Evolutionary conservation across 371 early-diverging fungal genomes (phyloP).

Genomic region (Mucor lusitanicus): DNA sequence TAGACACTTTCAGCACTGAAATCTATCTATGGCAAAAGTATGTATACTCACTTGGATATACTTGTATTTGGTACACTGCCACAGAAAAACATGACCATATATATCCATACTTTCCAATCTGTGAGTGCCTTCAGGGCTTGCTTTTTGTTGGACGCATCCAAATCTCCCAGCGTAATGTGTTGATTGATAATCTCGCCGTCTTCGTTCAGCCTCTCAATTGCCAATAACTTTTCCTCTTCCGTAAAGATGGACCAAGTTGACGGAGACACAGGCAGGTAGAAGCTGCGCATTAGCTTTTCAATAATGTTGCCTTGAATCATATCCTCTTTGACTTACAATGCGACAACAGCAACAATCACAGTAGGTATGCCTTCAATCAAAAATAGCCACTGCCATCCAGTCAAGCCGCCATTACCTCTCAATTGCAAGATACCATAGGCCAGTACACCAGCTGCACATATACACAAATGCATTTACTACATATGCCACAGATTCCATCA

Average conservation of each 20-base stretch:
- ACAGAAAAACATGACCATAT: constrained; percentile 55
- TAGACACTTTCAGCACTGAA: background rate
- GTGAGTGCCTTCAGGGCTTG: constrained; percentile 40
- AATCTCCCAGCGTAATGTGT: constrained; percentile 38
- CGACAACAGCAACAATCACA: constrained; percentile 35
- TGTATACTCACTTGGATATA: constrained; percentile 49
- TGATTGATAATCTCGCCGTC: constrained; percentile 4
- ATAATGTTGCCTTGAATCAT: too few species aligned
- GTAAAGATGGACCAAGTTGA: constrained; percentile 37
- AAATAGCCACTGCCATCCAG: constrained; percentile 57
- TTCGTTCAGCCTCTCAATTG: constrained; percentile 28
- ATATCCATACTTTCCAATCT: constrained; percentile 53
- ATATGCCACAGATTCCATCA: background rate
- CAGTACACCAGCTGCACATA: constrained; percentile 42
- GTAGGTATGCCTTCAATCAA: constrained; percentile 56
- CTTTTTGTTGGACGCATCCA: constrained; percentile 39
- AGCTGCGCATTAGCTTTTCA: constrained; percentile 19
- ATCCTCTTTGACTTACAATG: constrained; percentile 36
- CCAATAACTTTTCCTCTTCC: constrained; percentile 31
- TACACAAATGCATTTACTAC: too few species aligned
- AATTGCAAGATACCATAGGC: constrained; percentile 47
- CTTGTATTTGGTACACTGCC: constrained; percentile 54
- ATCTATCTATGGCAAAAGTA: background rate
- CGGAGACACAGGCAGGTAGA: constrained; percentile 46
- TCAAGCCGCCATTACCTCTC: constrained; percentile 35